These are phyloP conservation scores for Asclepias syriaca DNA, from an alignment of 257 asterid species.

Conservation along the genomic window DNA sequence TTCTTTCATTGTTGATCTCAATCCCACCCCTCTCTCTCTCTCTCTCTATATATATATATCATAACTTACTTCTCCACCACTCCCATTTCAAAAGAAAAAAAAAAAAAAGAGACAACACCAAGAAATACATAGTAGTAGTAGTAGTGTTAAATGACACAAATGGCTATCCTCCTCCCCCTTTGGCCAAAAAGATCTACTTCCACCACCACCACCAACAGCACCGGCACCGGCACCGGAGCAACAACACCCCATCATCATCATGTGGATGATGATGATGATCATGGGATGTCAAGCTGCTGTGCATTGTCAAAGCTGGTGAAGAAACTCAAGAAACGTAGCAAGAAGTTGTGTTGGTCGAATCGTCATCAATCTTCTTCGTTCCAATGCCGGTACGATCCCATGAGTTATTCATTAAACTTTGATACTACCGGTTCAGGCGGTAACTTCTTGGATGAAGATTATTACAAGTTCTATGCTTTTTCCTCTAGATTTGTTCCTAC, in stretches of 20 bases:
- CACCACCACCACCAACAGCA: not conserved
- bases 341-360: slow-evolving; percentile 31
- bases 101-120: too few relatives aligned
- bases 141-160: slow-evolving; percentile 1
- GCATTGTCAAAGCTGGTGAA: slow-evolving; percentile 48
- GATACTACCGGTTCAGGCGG: slow-evolving; percentile 45
- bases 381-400: slow-evolving; percentile 64
- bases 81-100: too few relatives aligned
- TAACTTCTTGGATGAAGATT: slow-evolving; percentile 43
- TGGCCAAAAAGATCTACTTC: not conserved
- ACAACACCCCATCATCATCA: not conserved
- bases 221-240: not conserved
- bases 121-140: too few relatives aligned
- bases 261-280: not conserved
- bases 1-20: not conserved
- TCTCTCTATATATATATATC: not conserved
- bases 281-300: slow-evolving; percentile 24
- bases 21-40: not conserved
- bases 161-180: slow-evolving; percentile 1
- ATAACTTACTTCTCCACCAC: too few relatives aligned
- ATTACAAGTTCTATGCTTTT: slow-evolving; percentile 56
- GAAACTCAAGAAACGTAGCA: slow-evolving; percentile 49
- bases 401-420: slow-evolving; percentile 71
- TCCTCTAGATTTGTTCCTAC: slow-evolving; percentile 72
- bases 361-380: slow-evolving; percentile 49